Conservation (phyloP, 2,329 filamentous ascomycete species). For the Fusarium nodosum region DNA sequence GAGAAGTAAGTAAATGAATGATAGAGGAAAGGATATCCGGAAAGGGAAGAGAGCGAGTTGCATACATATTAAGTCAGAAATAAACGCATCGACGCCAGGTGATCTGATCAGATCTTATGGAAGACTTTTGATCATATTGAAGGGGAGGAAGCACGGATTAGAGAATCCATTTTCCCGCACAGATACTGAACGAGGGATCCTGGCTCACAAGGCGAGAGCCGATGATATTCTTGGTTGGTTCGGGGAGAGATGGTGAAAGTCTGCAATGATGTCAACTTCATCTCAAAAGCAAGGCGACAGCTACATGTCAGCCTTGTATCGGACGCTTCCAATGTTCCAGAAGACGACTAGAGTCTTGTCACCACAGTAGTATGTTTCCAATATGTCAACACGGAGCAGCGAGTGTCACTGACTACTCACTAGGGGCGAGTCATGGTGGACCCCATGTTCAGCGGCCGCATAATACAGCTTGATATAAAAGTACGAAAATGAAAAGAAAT, state of each 20-base stretch:
- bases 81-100: conserved; percentile 26
- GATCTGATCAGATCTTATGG: conserved; percentile 19
- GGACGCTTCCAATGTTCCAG: conserved; percentile 1
- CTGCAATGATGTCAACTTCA: neutral
- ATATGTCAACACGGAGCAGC: conserved; percentile 7
- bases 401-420: conserved; percentile 1
- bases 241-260: neutral
- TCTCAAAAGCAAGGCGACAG: neutral
- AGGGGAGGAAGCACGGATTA: conserved; percentile 30
- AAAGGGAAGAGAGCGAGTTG: conserved; percentile 1
- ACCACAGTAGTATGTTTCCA: neutral
- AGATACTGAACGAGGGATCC: conserved; percentile 36
- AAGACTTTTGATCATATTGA: conserved; percentile 7
- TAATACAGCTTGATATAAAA: conserved; percentile 2
- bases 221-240: conserved; percentile 21
- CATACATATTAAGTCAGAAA: conserved; percentile 38
- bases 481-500: neutral
- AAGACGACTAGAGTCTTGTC: neutral
- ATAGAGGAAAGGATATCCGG: neutral
- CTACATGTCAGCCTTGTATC: conserved; percentile 1
- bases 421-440: neutral
- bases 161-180: conserved; percentile 24
- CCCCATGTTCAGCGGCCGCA: conserved; percentile 20
- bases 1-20: neutral
- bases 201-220: conserved; percentile 6